Evolutionary conservation across 257 asterid genomes (phyloP), one percentile per base, ranked within the genome.

Genomic region (Nicotiana attenuata): DNA sequence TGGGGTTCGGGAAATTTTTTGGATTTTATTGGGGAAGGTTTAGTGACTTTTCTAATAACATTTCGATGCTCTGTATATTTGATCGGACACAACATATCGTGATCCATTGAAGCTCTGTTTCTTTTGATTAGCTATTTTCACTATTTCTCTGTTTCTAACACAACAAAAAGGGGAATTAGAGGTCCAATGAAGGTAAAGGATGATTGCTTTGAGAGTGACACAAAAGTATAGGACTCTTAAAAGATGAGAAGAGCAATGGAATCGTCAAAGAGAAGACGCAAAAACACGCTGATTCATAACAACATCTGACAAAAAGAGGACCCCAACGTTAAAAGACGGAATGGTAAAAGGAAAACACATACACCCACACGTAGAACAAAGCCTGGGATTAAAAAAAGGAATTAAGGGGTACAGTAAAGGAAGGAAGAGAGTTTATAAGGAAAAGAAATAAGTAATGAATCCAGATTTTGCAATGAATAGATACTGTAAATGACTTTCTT

Each of bases 21-120:
- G 4, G 86, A 83, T 83, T 47, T 89, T 0, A 77, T 82, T 17
- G 66, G 60, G 55, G 84, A 24, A 8, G 92, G 83, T 57, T 90
- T 90, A 6, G 89, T 26, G 50, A 87, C 55, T 77, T 91, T 92
- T 20, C 84, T 90, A 3, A 88, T 86, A 61, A 86, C 55, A 67
- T 71, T 87, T 13, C 81, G 81, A 64, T 93, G 98, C 83, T 95
- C 97, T 0, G 95, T 90, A 83, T 77, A 93, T 65, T 93, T 95
- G 65, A 92, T 85, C 5, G 97, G 95, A 80, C 89, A 86, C 13
- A 91, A 31, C 55, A 88, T 14, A 20, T 83, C 50, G 6, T 86
- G 86, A 85, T 91, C 93, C 98, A 94, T 94, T 7, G 50, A 67
- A 3, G 1, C 76, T 79, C n/a, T 19, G 9, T 50, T 15, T 29